Conservation (phyloP, 2,329 filamentous ascomycete genomes). For the Fusarium phyllophilum region DNA sequence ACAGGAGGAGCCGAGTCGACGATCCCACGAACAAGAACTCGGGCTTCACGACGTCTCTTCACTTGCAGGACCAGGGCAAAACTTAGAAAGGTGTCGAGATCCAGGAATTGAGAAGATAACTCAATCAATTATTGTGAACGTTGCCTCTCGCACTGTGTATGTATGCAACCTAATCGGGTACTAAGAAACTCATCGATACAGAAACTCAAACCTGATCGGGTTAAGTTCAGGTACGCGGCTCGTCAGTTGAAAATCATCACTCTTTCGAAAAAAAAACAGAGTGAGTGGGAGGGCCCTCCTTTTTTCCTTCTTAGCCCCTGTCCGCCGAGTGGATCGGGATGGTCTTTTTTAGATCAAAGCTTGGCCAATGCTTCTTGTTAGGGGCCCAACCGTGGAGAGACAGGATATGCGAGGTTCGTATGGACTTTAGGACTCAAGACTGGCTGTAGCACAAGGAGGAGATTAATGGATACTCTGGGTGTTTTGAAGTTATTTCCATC, state of each 20-base stretch:
- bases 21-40: conserved; percentile 21
- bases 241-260: conserved; percentile 32
- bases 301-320: conserved; percentile 11
- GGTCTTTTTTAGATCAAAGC: conserved; percentile 40
- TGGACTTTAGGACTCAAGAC: background rate
- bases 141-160: conserved; percentile 21
- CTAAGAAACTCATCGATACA: conserved; percentile 18
- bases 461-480: background rate
- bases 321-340: conserved; percentile 12
- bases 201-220: conserved; percentile 36
- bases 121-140: background rate
- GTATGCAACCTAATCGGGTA: conserved; percentile 8
- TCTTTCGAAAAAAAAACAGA: conserved; percentile 14
- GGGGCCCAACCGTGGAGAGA: conserved; percentile 25
- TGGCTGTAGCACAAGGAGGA: background rate
- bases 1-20: conserved; percentile 22
- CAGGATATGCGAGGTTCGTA: conserved; percentile 20
- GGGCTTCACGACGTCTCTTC: conserved; percentile 22
- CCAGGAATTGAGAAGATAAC: background rate
- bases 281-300: conserved; percentile 4
- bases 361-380: conserved; percentile 36
- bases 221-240: conserved; percentile 36
- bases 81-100: conserved; percentile 25
- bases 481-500: conserved; percentile 10
- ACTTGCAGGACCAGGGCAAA: conserved; percentile 13